These are phyloP conservation scores for Verticillium isaacii DNA, from an alignment of 2,329 filamentous ascomycete species.

Conservation along the genomic window DNA sequence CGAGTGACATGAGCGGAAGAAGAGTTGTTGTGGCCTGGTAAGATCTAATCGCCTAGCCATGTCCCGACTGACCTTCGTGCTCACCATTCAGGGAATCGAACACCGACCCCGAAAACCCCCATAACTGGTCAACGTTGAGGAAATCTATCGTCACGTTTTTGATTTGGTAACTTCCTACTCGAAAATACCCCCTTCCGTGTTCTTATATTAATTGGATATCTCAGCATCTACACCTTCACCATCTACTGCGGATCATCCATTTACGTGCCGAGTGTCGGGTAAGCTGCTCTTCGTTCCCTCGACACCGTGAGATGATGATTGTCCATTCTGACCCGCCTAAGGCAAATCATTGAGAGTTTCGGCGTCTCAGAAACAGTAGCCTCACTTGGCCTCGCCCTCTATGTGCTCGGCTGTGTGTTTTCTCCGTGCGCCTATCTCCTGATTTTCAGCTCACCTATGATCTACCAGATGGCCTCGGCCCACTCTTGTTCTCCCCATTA, in stretches of 20 bases:
- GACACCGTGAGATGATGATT: not conserved
- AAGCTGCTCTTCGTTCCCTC: not conserved
- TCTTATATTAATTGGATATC: not conserved
- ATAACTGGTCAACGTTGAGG: not conserved
- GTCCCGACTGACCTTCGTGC: not conserved
- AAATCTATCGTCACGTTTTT: not conserved
- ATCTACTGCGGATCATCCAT: slow-evolving; percentile 10
- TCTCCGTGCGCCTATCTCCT: too few species aligned
- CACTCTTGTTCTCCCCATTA: slow-evolving; percentile 1
- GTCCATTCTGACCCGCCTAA: not conserved
- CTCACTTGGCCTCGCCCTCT: slow-evolving; percentile 5
- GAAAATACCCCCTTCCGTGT: not conserved
- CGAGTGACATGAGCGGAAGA: not conserved
- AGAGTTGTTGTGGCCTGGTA: not conserved
- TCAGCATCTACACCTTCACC: slow-evolving; percentile 1
- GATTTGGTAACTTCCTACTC: not conserved
- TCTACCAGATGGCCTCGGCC: slow-evolving; percentile 7
- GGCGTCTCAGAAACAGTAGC: slow-evolving; percentile 3
- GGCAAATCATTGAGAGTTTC: slow-evolving; percentile 4
- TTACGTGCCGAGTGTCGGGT: slow-evolving; percentile 3
- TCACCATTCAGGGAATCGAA: not conserved
- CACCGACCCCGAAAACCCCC: slow-evolving; percentile 1
- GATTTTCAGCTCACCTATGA: not conserved
- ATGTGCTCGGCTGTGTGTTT: slow-evolving; percentile 8
- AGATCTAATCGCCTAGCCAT: not conserved